Conservation (phyloP, 768 basidiomycete genomes). For the Mrakia frigida region DNA sequence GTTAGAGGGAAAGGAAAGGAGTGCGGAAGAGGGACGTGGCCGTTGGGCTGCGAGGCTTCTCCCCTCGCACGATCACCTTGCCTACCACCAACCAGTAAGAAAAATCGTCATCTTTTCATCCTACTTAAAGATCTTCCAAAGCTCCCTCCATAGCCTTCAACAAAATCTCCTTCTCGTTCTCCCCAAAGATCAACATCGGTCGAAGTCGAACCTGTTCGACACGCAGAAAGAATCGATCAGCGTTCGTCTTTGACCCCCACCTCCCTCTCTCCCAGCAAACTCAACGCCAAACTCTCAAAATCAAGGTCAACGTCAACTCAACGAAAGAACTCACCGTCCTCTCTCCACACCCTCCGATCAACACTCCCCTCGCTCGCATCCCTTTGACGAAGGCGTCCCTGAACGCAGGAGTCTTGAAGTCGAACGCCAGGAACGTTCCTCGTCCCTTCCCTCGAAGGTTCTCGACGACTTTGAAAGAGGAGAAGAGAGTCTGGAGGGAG, state of each 20-base stretch:
- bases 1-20: too few species aligned
- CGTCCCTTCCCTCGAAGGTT: constrained; percentile 41
- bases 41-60: too few species aligned
- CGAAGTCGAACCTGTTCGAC: background rate
- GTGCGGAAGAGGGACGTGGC: too few species aligned
- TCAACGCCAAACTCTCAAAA: background rate
- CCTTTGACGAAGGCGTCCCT: constrained; percentile 43
- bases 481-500: constrained; percentile 34
- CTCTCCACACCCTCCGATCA: constrained; percentile 45
- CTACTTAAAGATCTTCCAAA: background rate
- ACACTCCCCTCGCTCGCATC: constrained; percentile 44
- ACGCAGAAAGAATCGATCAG: background rate
- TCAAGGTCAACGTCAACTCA: background rate
- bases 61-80: too few species aligned
- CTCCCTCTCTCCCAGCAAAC: background rate
- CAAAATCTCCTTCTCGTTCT: background rate
- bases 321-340: constrained; percentile 7
- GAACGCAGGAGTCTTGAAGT: constrained; percentile 37
- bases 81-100: too few species aligned
- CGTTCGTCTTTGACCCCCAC: background rate
- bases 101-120: background rate
- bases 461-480: constrained; percentile 26
- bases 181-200: constrained; percentile 10
- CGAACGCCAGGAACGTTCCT: constrained; percentile 48
- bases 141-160: background rate